Base-by-base conservation (phyloP, 257 asterid species). In the Paraleonurus japonicus region DNA sequence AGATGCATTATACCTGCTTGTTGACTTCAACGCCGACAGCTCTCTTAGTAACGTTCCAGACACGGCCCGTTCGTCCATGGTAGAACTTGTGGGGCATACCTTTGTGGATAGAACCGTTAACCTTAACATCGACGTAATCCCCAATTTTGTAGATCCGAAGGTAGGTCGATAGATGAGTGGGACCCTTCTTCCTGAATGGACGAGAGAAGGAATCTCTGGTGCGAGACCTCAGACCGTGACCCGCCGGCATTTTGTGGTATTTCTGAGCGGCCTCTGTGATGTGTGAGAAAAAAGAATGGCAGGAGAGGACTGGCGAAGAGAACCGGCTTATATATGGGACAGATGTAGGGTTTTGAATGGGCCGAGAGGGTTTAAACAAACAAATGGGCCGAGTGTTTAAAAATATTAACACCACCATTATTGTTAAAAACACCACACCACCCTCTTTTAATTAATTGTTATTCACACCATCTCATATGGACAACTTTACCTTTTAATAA, bases 21-120 rank as follows among this genome's bases (percentile, higher is more conserved):
- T 87, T 87, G 75, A 87, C 74, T 62, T 87, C 90, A 9, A 86
- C 89, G 10, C 92, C 89, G 37, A 86, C 72, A 7, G 89, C 92
- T 15, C 88, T 86, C 69, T 86, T 86, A 55, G 92, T 86, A 0
- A 84, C 85, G 65, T 86, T 84, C 92, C 89, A 86, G 76, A 86
- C 84, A 33, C 87, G 81, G 30, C 92, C 92, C 1, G 92, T 85
- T 62, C 90, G 88, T 2, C 92, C 90, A 71, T 84, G 89, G 76
- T 84, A 86, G 81, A 84, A 86, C 83, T 86, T 84, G 66, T 81
- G 90, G 57, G 90, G 90, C 90, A 87, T 85, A 6, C 92, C 92
- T 6, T 87, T 87, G 83, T 87, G 92, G 63, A 82, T 68, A 7
- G 89, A 82, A 0, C 92, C 92, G 73, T 86, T 86, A 47, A 86